Evolutionary conservation across 352 stramenopile genomes (phyloP).

Genomic region (Phytophthora kernoviae): DNA sequence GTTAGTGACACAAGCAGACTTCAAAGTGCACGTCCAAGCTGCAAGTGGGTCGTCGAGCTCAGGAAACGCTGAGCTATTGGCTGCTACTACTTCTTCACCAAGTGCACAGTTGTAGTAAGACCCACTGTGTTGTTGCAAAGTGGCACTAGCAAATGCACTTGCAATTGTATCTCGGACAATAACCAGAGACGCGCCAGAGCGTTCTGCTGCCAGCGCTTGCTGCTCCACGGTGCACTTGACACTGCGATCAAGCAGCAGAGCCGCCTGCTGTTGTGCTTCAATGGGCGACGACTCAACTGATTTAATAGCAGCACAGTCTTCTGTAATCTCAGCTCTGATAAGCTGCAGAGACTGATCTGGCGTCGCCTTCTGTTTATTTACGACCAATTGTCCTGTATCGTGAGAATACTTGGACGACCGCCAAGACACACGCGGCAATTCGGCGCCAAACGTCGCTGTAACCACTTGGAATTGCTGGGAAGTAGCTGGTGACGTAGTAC

Average conservation of each 20-base stretch:
- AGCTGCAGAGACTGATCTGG: conserved; percentile 22
- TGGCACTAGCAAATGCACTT: conserved; percentile 37
- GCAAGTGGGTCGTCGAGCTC: conserved; percentile 23
- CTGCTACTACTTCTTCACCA: conserved; percentile 36
- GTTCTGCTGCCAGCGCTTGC: conserved; percentile 45
- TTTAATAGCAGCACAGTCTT: conserved; percentile 21
- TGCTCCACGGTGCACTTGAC: conserved; percentile 57
- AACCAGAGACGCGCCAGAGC: conserved; percentile 38
- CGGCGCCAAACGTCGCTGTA: conserved; percentile 31
- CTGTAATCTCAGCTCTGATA: conserved; percentile 13
- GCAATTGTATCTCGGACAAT: conserved; percentile 56
- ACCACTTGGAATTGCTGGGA: conserved; percentile 39
- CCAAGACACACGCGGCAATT: conserved; percentile 28
- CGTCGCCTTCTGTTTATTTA: conserved; percentile 4
- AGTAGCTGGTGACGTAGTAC: conserved; percentile 3
- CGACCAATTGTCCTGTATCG: conserved; percentile 8
- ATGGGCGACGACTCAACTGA: neutral
- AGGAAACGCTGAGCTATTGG: conserved; percentile 48
- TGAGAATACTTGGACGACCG: conserved; percentile 15
- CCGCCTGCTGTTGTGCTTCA: conserved; percentile 8
- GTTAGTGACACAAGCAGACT: conserved; percentile 33
- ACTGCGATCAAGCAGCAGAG: conserved; percentile 54
- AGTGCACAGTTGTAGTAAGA: conserved; percentile 55
- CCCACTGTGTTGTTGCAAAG: conserved; percentile 11
- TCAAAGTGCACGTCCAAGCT: conserved; percentile 29